Evolutionary conservation across 371 early-diverging fungal genomes (phyloP).

Genomic region (Synchytrium microbalum): DNA sequence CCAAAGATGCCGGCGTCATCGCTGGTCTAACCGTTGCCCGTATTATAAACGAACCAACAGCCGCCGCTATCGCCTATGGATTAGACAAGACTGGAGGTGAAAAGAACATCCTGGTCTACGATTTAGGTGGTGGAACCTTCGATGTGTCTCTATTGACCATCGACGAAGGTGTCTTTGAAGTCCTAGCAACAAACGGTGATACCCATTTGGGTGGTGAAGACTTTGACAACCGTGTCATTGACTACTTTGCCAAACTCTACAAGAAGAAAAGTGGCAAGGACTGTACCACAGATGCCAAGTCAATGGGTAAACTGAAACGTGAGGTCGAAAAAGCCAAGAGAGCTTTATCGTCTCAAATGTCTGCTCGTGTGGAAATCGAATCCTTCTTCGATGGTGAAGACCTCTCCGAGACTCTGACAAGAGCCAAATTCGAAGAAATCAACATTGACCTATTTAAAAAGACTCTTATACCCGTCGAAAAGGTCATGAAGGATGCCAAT

Average conservation of each 20-base stretch:
- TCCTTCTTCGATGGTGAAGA: constrained; percentile 52
- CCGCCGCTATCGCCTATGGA: constrained; percentile 70
- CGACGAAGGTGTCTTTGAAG: constrained; percentile 82
- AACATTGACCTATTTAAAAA: constrained; percentile 51
- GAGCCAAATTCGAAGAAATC: constrained; percentile 53
- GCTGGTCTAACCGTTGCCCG: constrained; percentile 61
- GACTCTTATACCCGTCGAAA: constrained; percentile 57
- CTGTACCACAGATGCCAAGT: constrained; percentile 60
- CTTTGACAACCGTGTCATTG: constrained; percentile 81
- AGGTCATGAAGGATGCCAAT: constrained; percentile 60
- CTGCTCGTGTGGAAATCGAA: constrained; percentile 61
- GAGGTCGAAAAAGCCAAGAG: constrained; percentile 88
- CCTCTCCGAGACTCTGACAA: constrained; percentile 51
- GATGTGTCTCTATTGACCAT: constrained; percentile 87
- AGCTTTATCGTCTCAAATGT: constrained; percentile 76
- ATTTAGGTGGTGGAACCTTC: constrained; percentile 95
- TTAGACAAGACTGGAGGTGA: constrained; percentile 48
- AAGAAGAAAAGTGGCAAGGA: constrained; percentile 68
- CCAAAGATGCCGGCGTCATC: constrained; percentile 65
- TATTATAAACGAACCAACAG: constrained; percentile 70
- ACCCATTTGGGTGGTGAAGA: constrained; percentile 95
- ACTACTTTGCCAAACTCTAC: constrained; percentile 65
- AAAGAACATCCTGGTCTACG: constrained; percentile 73
- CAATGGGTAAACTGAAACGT: constrained; percentile 80
- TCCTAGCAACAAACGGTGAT: constrained; percentile 81